Evolutionary conservation across 306 rosid species (phyloP), one percentile per base, ranked within the genome.

Genomic region (Acacia acuminata): DNA sequence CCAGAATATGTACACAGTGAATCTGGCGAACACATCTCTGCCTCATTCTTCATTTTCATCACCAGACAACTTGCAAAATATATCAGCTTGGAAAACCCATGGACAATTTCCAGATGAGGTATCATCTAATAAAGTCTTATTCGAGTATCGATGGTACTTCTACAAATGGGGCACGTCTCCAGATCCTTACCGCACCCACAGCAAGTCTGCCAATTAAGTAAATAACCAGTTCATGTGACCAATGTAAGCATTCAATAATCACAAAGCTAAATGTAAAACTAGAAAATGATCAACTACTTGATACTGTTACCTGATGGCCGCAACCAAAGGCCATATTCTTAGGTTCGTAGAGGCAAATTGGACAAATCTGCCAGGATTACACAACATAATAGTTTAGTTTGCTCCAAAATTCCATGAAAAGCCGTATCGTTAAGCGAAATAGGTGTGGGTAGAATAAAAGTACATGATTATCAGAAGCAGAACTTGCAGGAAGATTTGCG

Each of bases 261-360:
- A 36, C 12, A 40, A 38, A 79, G 51, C 43, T 5, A 84, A 69
- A 19, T 10, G 74, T 27, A 56, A 67, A 70, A 4, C 75, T 43
- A 43, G 36, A 79, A 47, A 61, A 48, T 55, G 51, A 27, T 32
- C 36, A 83, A 87, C 40, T 38, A 47, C 25, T 20, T 48, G 53
- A 56, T 58, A 38, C 32, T 30, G 75, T 82, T 83, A 96, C 99
- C 97, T 92, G 97, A 85, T 96, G 99, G 27, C 98, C 98, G 30
- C 99, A 96, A 66, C 97, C 99, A 73, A 96, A 96, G 19, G 98
- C 98, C 97, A 96, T 89, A 42, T 96, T 84, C 86, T 88, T 94
- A 8, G 93, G 86, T 85, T 90, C 72, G 15, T 81, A 24, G 64
- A 90, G 84, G 88, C 97, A 96, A 87, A 96, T 91, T 83, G 93